Evolutionary conservation across 495 filamentous ascomycete genomes (phyloP).

Genomic region (Gamarada debralockiae): DNA sequence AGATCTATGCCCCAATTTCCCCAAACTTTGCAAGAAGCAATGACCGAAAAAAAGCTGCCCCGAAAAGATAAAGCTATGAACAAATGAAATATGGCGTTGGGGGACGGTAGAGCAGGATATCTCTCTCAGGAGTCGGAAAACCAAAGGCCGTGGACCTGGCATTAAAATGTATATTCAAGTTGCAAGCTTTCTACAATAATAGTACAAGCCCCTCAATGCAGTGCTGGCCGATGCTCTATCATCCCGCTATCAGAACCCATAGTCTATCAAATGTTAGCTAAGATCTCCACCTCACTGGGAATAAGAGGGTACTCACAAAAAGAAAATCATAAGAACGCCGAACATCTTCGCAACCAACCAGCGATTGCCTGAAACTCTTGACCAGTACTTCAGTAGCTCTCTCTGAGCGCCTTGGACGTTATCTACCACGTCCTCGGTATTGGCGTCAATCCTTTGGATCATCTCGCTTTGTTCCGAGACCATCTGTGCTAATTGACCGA

Average conservation of each 20-base stretch:
- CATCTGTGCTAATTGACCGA: slow-evolving; percentile 96
- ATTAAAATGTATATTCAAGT: slow-evolving; percentile 1
- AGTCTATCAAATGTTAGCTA: slow-evolving; percentile 20
- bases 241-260: slow-evolving; percentile 27
- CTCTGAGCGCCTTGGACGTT: slow-evolving; percentile 95
- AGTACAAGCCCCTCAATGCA: slow-evolving; percentile 5
- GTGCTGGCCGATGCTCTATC: slow-evolving; percentile 2
- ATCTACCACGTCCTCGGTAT: slow-evolving; percentile 93
- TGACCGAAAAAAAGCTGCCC: too few species aligned
- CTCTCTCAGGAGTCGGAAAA: too few species aligned
- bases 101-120: too few species aligned
- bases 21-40: too few species aligned
- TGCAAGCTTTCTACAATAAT: slow-evolving; percentile 21
- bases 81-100: too few species aligned
- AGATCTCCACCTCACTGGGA: background rate
- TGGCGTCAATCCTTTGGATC: slow-evolving; percentile 90
- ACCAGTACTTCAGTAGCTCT: slow-evolving; percentile 96
- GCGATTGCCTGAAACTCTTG: slow-evolving; percentile 83
- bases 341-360: slow-evolving; percentile 99
- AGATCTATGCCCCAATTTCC: too few species aligned
- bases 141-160: background rate
- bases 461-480: slow-evolving; percentile 95
- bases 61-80: too few species aligned
- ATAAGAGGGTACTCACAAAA: slow-evolving; percentile 34
- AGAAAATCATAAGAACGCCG: slow-evolving; percentile 67